phyloP scores from a whole-genome alignment of 1,139 yeast species.

The Yamadazyma kanchanaburiensis region DNA sequence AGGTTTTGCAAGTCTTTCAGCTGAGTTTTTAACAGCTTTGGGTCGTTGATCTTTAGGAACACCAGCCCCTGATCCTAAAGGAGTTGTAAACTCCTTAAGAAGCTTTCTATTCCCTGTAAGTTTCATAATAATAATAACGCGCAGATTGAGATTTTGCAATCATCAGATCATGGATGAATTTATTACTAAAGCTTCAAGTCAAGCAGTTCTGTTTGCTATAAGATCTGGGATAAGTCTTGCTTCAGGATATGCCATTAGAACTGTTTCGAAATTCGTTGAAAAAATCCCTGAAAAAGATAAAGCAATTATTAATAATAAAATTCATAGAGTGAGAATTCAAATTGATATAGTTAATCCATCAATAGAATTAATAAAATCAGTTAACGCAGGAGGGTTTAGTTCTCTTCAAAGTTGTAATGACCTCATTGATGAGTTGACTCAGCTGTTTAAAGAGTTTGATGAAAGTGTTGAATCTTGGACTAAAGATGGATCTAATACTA shows the following conservation, averaged over 20 bases:
- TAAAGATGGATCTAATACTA: constrained; percentile 26
- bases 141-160: not conserved
- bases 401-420: constrained; percentile 55
- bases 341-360: constrained; percentile 65
- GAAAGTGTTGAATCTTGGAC: constrained; percentile 23
- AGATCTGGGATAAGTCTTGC: constrained; percentile 76
- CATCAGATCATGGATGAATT: constrained; percentile 38
- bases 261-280: constrained; percentile 57
- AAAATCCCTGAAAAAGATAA: constrained; percentile 60
- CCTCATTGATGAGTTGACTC: constrained; percentile 54
- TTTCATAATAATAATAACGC: constrained; percentile 4
- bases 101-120: constrained; percentile 21
- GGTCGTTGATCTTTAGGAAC: constrained; percentile 41
- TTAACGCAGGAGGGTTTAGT: constrained; percentile 72
- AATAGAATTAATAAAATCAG: constrained; percentile 64
- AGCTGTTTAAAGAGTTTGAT: constrained; percentile 61
- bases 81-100: constrained; percentile 39
- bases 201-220: constrained; percentile 78
- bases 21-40: constrained; percentile 34
- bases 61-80: constrained; percentile 46
- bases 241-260: constrained; percentile 69
- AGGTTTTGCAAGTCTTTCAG: constrained; percentile 35
- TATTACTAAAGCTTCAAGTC: constrained; percentile 63
- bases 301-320: constrained; percentile 36
- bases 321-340: constrained; percentile 52